Evolutionary conservation across 2,329 filamentous ascomycete genomes (phyloP).

Genomic region (Colletotrichum endophyticum): DNA sequence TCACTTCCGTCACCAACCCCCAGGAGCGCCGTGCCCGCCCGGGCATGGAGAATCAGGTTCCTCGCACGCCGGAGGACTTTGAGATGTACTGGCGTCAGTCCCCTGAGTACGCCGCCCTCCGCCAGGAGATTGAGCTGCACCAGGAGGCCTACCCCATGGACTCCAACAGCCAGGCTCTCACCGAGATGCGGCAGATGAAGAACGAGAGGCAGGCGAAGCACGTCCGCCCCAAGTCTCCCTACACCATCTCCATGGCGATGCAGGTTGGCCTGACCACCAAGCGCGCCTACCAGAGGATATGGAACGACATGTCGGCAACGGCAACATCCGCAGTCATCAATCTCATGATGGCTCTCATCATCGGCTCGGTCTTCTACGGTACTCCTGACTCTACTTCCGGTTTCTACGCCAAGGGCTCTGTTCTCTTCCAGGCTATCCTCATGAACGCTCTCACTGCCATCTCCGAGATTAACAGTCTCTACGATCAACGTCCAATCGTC

Average conservation of each 20-base stretch:
- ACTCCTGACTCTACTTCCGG: slow-evolving; percentile 52
- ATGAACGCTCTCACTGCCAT: slow-evolving; percentile 64
- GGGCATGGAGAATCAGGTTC: slow-evolving; percentile 66
- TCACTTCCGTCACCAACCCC: slow-evolving; percentile 72
- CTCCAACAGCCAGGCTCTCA: slow-evolving; percentile 39
- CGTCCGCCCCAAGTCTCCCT: slow-evolving; percentile 59
- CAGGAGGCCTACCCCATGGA: slow-evolving; percentile 50
- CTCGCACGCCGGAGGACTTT: slow-evolving; percentile 74
- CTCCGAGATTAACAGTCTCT: slow-evolving; percentile 54
- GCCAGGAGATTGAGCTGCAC: slow-evolving; percentile 55
- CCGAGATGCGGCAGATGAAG: slow-evolving; percentile 52
- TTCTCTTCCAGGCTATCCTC: slow-evolving; percentile 65
- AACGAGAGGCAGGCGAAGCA: slow-evolving; percentile 56
- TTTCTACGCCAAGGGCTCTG: slow-evolving; percentile 59
- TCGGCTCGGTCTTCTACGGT: slow-evolving; percentile 65
- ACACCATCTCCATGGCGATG: slow-evolving; percentile 60
- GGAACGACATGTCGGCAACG: slow-evolving; percentile 55
- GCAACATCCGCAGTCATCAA: slow-evolving; percentile 50
- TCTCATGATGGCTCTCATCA: slow-evolving; percentile 62
- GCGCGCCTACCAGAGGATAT: slow-evolving; percentile 56
- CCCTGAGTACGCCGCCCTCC: slow-evolving; percentile 44
- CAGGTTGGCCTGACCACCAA: slow-evolving; percentile 57
- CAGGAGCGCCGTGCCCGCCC: slow-evolving; percentile 58
- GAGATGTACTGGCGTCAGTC: slow-evolving; percentile 53
- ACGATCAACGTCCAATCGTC: slow-evolving; percentile 51